These are phyloP conservation scores for Dianthus caryophyllus DNA, from an alignment of 148 eudicot species.

Conservation along the genomic window DNA sequence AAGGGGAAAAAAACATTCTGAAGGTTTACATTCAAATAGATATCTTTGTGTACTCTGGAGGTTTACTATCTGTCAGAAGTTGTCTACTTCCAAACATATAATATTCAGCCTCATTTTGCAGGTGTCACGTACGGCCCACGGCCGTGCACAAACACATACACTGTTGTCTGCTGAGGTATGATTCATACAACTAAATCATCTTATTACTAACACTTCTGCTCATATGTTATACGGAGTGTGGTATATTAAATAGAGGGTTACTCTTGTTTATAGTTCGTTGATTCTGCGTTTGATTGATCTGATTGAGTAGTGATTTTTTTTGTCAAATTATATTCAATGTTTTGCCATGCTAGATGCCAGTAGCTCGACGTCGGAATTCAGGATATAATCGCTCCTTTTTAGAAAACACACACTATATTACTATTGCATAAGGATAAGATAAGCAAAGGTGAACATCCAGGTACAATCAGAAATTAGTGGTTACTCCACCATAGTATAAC, in stretches of 20 bases:
- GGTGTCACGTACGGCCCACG: not conserved
- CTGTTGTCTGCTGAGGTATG: conserved; percentile 3
- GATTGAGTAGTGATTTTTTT: not conserved
- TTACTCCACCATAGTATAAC: not conserved
- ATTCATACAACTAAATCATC: not conserved
- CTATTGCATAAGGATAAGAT: conserved; percentile 11
- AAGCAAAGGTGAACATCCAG: conserved; percentile 4
- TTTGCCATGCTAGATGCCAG: not conserved
- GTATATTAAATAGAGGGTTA: not conserved
- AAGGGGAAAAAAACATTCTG: not conserved
- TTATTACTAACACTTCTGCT: not conserved
- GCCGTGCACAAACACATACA: not conserved
- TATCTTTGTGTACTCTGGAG: not conserved
- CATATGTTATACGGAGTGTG: too few relatives aligned
- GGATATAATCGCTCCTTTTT: not conserved
- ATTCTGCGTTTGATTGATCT: too few relatives aligned
- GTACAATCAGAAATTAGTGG: conserved; percentile 3
- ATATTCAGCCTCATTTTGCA: not conserved
- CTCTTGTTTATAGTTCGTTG: too few relatives aligned
- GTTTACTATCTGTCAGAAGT: not conserved
- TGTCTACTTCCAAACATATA: not conserved
- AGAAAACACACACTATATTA: not conserved
- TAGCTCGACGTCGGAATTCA: not conserved
- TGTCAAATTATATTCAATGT: not conserved
- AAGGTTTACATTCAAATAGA: not conserved